Evolutionary conservation across 371 early-diverging fungal species (phyloP).

Genomic region (Umbelopsis sp.): DNA sequence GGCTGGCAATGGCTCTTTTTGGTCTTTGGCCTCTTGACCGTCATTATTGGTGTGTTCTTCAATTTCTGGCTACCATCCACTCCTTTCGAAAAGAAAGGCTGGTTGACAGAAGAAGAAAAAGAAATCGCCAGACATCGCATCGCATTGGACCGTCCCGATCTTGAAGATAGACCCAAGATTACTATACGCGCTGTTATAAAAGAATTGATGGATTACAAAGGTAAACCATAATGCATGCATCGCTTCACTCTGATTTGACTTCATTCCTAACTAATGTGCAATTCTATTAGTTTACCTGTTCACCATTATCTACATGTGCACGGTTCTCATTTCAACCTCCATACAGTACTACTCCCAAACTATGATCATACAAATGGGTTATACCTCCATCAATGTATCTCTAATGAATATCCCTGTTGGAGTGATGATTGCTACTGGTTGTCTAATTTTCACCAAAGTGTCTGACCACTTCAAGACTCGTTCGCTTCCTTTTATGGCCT

Average conservation of each 20-base stretch:
- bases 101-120: conserved; percentile 7
- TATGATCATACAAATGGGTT: neutral
- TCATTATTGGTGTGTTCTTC: neutral
- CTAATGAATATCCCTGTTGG: neutral
- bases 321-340: neutral
- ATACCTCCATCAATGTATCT: conserved; percentile 1
- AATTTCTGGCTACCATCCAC: neutral
- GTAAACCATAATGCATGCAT: neutral
- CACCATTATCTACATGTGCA: neutral
- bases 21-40: neutral
- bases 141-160: neutral
- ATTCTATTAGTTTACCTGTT: neutral
- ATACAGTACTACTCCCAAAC: neutral
- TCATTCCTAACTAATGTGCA: neutral
- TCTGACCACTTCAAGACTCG: neutral
- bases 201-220: neutral
- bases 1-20: conserved; percentile 6
- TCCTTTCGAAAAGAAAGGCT: neutral
- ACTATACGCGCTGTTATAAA: neutral
- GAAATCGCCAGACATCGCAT: neutral
- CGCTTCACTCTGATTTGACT: neutral
- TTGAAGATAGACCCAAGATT: neutral
- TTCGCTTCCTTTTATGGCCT: neutral
- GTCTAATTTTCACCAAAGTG: neutral
- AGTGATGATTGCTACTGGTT: neutral